Percentiles rank a stretch among this genome's conserved stretches.
These are phyloP conservation scores for Phoenix roebelenii DNA, from an alignment of 176 grass and related monocot genomes.

Conservation along the genomic window DNA sequence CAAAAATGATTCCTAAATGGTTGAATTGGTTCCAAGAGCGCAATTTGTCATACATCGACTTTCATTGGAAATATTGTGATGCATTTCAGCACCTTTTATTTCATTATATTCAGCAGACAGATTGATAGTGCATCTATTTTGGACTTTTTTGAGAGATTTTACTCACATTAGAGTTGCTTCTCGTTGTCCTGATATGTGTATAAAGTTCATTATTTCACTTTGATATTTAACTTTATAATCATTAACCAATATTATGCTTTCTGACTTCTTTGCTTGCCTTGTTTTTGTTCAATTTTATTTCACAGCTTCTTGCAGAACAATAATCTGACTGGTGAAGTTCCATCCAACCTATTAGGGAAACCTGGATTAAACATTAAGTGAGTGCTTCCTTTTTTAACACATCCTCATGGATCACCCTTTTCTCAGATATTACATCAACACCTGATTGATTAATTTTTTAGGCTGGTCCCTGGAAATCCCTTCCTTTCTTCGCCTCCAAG, in stretches of 20 bases:
- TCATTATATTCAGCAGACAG: too few species aligned
- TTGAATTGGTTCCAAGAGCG: too few species aligned
- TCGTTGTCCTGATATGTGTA: too few species aligned
- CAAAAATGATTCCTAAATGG: too few species aligned
- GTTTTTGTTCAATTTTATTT: constrained; percentile 16
- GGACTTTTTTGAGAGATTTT: too few species aligned
- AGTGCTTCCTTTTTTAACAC: constrained; percentile 1
- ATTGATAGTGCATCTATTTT: too few species aligned
- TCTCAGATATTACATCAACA: neutral
- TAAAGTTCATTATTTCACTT: too few species aligned
- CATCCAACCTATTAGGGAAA: constrained; percentile 43
- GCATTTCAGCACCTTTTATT: too few species aligned
- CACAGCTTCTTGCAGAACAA: constrained; percentile 73
- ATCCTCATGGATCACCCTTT: neutral
- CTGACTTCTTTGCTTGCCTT: neutral
- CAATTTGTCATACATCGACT: too few species aligned
- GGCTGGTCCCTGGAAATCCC: constrained; percentile 56
- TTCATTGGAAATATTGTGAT: too few species aligned
- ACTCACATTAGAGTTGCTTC: too few species aligned
- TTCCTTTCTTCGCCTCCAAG: constrained; percentile 9
- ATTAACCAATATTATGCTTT: neutral
- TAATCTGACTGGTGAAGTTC: constrained; percentile 52
- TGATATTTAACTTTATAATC: too few species aligned
- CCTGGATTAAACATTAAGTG: constrained; percentile 45
- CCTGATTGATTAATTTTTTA: constrained; percentile 22